Conservation (phyloP, 2,329 filamentous ascomycete species). For the Spiromastix sp. region DNA sequence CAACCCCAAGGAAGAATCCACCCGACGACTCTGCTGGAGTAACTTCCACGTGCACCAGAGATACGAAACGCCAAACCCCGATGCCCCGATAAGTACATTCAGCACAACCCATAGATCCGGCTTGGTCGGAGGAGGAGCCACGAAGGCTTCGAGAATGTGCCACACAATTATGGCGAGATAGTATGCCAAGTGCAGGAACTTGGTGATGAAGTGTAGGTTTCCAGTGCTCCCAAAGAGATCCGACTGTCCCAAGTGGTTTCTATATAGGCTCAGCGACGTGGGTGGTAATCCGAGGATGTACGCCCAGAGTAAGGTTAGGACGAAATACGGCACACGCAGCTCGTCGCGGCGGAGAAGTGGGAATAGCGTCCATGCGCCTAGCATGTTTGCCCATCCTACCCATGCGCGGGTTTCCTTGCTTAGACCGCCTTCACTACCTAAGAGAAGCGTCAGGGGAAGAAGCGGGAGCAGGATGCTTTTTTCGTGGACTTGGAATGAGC, state of each 20-base stretch:
- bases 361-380: conserved; percentile 89
- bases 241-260: conserved; percentile 30
- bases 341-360: conserved; percentile 80
- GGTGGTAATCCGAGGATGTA: conserved; percentile 84
- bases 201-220: conserved; percentile 47
- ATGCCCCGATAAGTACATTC: conserved; percentile 78
- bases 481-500: conserved; percentile 96
- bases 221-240: conserved; percentile 29
- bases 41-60: conserved; percentile 75
- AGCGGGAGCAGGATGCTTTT: conserved; percentile 91
- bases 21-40: conserved; percentile 17
- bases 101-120: conserved; percentile 91
- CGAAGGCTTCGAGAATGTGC: conserved; percentile 65
- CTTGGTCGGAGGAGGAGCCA: conserved; percentile 60
- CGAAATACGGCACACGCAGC: conserved; percentile 70
- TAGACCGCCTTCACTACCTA: conserved; percentile 69
- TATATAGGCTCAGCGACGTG: conserved; percentile 59
- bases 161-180: conserved; percentile 70
- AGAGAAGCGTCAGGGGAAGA: conserved; percentile 81
- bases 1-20: too few relatives aligned
- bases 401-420: conserved; percentile 68
- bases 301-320: conserved; percentile 79
- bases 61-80: conserved; percentile 79
- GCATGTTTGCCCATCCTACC: conserved; percentile 90
- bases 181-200: conserved; percentile 63